Base-by-base conservation (phyloP, 306 rosid genomes). In the Castanea sativa region DNA sequence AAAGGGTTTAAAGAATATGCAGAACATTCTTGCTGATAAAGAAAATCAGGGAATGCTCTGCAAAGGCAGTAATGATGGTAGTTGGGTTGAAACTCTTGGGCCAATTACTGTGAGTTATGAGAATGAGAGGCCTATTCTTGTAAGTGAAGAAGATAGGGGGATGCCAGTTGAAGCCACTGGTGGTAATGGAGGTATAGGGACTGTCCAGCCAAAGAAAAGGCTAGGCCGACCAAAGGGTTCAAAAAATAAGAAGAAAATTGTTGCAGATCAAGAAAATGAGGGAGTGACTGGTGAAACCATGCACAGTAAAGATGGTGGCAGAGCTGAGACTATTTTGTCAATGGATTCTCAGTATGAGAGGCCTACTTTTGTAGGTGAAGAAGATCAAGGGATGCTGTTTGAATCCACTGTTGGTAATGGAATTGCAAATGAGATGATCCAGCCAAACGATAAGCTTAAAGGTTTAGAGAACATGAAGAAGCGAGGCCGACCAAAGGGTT, bases 211-310 rank as follows among this genome's bases (percentile, higher is more conserved):
- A 16, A 53, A 83, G 55, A 69, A 25, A 13, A 88, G 73, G 84
- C 76, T 27, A 1, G 89, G 87, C 78, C 82, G 82, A 29, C 86
- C 89, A 45, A 88, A 80, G 77, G 86, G 84, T 38, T 71, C 86
- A 73, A 70, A 78, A 76, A 51, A 65, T 73, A 87, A 71, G 81
- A 79, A 81, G 74, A 78, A 73, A 53, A 63, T 7, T 29, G 38
- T 64, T 49, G 61, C 35, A 15, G 61, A 56, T 78, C 60, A 60
- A 15, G 59, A 74, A 73, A 82, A 38, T 23, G 23, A 51, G 23
- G 74, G 27, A 55, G 14, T 71, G 8, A 8, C 30, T 55, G 20
- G 20, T 12, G 53, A 53, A 33, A 29, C 3, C 11, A 38, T 55
- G 60, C 58, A 5, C 23, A 12, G 18, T 72, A 20, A 69, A 55